Percentiles rank a stretch among this genome's conserved stretches.
Evolutionary conservation across 495 filamentous ascomycete species (phyloP).

Genomic region (Platismatia glauca): DNA sequence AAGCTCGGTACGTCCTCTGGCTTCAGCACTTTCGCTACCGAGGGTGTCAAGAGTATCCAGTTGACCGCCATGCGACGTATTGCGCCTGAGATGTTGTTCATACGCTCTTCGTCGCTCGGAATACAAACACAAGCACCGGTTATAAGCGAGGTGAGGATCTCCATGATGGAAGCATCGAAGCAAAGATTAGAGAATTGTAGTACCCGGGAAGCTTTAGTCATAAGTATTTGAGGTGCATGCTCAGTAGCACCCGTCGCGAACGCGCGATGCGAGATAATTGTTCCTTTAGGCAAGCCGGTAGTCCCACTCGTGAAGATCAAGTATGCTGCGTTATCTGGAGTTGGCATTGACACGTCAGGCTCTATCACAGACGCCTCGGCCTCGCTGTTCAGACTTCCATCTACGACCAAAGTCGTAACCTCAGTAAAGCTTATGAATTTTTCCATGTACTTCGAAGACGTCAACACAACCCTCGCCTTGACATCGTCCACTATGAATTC

Average conservation of each 20-base stretch:
- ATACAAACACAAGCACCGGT: slow-evolving; percentile 45
- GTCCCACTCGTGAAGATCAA: slow-evolving; percentile 59
- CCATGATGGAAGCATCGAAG: slow-evolving; percentile 45
- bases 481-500: slow-evolving; percentile 23
- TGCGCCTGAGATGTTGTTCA: slow-evolving; percentile 27
- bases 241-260: slow-evolving; percentile 18
- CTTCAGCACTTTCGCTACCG: slow-evolving; percentile 39
- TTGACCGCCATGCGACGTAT: slow-evolving; percentile 29
- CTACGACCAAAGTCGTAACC: slow-evolving; percentile 11
- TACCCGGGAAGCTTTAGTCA: slow-evolving; percentile 36
- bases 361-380: not conserved
- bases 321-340: slow-evolving; percentile 34
- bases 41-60: slow-evolving; percentile 35
- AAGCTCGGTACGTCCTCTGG: slow-evolving; percentile 42
- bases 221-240: slow-evolving; percentile 31
- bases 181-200: slow-evolving; percentile 45
- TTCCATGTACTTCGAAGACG: slow-evolving; percentile 8
- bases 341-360: too few species aligned
- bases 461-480: slow-evolving; percentile 18
- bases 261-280: slow-evolving; percentile 52
- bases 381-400: not conserved
- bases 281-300: slow-evolving; percentile 60
- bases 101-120: slow-evolving; percentile 35
- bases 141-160: slow-evolving; percentile 42
- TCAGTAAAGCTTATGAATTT: slow-evolving; percentile 12